Evolutionary conservation across 1,284 basidiomycete genomes (phyloP).

Genomic region (Trichosporon sp.): DNA sequence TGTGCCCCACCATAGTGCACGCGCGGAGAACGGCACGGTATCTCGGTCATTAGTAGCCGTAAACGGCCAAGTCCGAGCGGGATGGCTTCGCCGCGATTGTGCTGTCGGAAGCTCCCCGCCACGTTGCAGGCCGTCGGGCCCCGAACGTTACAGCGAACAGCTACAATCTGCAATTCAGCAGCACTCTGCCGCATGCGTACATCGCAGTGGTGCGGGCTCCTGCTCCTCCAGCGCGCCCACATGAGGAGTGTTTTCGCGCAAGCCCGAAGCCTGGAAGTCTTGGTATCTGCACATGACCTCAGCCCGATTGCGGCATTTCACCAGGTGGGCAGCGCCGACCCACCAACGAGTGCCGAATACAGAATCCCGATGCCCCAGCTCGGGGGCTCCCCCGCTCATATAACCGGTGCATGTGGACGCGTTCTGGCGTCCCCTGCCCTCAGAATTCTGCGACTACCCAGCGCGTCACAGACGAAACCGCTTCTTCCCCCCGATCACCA

Average conservation of each 20-base stretch:
- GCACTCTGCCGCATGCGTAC: background rate
- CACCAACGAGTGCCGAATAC: background rate
- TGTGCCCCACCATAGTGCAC: background rate
- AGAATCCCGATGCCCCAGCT: background rate
- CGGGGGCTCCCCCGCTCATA: background rate
- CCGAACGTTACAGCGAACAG: background rate
- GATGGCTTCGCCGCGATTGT: background rate
- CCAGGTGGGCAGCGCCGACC: background rate
- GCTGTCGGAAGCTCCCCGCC: background rate
- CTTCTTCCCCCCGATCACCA: background rate
- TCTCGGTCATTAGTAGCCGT: conserved; percentile 3
- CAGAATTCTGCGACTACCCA: background rate
- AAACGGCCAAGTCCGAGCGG: background rate
- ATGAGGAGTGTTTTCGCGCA: background rate
- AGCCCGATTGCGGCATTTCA: background rate
- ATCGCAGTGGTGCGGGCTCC: background rate
- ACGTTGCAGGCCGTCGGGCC: background rate
- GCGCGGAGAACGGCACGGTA: background rate
- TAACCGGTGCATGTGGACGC: background rate
- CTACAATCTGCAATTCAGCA: background rate
- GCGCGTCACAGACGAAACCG: background rate
- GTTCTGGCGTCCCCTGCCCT: background rate
- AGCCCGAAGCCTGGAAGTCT: background rate
- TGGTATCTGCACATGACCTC: background rate
- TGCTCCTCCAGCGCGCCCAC: background rate